Evolutionary conservation across 768 basidiomycete species (phyloP).

Genomic region (Naganishia vaughanmartiniae): DNA sequence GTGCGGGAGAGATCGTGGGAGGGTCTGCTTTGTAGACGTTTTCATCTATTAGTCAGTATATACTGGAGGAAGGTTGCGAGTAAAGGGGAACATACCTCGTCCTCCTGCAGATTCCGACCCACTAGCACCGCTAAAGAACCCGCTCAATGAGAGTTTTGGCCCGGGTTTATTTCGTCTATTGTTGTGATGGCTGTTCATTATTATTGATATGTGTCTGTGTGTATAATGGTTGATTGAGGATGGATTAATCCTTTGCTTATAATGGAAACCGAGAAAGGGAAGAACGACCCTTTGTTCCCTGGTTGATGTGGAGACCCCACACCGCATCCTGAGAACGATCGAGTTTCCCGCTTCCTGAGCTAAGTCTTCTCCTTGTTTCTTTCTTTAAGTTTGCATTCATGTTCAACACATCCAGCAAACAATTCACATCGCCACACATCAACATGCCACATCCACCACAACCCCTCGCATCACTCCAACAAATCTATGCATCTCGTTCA

Average conservation of each 20-base stretch:
- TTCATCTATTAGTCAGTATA: not conserved
- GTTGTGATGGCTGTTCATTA: not conserved
- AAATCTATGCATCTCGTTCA: slow-evolving; percentile 78
- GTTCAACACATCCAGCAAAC: not conserved
- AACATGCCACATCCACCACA: slow-evolving; percentile 53
- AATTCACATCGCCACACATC: not conserved
- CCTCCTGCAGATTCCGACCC: not conserved
- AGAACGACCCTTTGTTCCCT: not conserved
- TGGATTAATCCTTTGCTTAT: not conserved
- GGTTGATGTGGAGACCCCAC: not conserved
- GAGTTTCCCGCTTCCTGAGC: not conserved
- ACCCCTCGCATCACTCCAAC: slow-evolving; percentile 76
- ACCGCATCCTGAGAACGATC: not conserved
- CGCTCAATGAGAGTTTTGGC: not conserved
- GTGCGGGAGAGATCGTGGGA: not conserved
- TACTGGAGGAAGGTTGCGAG: not conserved
- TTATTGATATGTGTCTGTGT: not conserved
- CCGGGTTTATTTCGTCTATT: not conserved
- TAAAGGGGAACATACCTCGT: not conserved
- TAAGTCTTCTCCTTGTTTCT: not conserved
- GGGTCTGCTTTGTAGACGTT: not conserved
- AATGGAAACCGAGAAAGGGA: not conserved
- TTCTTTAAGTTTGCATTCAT: not conserved
- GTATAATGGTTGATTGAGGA: not conserved
- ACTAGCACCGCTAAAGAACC: not conserved